A percentile compares a stretch with the other conserved stretches of the same genome.
These are phyloP conservation scores for Agrostemma githago DNA, from an alignment of 148 eudicot genomes.

Conservation along the genomic window DNA sequence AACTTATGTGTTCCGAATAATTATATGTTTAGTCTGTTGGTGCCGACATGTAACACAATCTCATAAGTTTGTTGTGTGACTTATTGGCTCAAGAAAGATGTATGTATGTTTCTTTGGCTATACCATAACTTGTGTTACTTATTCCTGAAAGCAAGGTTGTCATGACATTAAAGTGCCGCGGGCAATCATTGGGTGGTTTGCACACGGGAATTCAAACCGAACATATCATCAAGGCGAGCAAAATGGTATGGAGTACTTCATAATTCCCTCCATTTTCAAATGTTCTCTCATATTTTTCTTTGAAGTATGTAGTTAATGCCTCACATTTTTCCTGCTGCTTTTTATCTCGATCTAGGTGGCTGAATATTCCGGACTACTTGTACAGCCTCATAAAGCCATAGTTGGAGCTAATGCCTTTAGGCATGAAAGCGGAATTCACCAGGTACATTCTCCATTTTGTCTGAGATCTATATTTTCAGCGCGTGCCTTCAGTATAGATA, in stretches of 20 bases:
- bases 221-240: conserved; percentile 41
- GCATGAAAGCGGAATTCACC: conserved; percentile 54
- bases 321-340: background rate
- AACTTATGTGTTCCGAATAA: background rate
- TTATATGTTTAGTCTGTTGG: background rate
- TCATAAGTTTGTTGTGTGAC: background rate
- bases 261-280: background rate
- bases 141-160: conserved; percentile 40
- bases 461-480: background rate
- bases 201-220: conserved; percentile 41
- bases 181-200: conserved; percentile 35
- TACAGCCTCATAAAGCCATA: conserved; percentile 57
- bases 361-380: conserved; percentile 39
- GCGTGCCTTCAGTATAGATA: background rate
- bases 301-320: background rate
- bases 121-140: background rate
- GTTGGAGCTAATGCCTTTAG: conserved; percentile 63
- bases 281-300: background rate
- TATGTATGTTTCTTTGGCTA: conserved; percentile 4
- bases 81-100: background rate
- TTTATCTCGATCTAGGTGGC: conserved; percentile 38
- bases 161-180: conserved; percentile 52
- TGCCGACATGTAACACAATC: background rate
- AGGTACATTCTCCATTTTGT: conserved; percentile 16
- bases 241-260: conserved; percentile 33